phyloP scores from a whole-genome alignment of 2,329 filamentous ascomycete genomes.

The Rutstroemia sp. region DNA sequence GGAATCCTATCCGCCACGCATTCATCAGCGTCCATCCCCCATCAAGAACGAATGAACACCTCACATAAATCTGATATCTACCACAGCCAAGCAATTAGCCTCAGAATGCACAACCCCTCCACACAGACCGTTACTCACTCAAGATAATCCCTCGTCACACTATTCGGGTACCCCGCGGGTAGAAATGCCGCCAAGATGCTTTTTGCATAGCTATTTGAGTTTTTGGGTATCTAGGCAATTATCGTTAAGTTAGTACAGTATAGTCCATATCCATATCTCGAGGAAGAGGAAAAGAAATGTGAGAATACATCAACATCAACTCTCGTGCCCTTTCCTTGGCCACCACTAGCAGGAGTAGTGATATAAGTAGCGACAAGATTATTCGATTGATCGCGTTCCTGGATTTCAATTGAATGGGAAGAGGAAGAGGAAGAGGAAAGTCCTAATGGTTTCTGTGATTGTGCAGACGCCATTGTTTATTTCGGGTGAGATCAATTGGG shows the following conservation, averaged over 20 bases:
- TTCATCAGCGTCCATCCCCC: not conserved
- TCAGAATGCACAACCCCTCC: not conserved
- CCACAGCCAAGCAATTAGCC: not conserved
- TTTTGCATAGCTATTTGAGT: conserved; percentile 21
- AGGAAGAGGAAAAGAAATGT: not conserved
- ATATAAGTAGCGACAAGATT: conserved; percentile 29
- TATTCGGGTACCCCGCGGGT: conserved; percentile 61
- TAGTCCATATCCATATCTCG: not conserved
- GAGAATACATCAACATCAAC: conserved; percentile 21
- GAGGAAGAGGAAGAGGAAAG: not conserved
- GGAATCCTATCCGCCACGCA: conserved; percentile 39
- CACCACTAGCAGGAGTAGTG: not conserved
- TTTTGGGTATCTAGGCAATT: conserved; percentile 17
- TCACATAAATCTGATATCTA: conserved; percentile 63
- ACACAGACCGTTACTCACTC: too few species aligned
- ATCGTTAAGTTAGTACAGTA: not conserved
- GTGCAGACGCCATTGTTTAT: not conserved
- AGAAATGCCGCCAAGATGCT: conserved; percentile 53
- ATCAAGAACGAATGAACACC: conserved; percentile 14
- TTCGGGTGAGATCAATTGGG: not conserved
- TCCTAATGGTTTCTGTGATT: not conserved
- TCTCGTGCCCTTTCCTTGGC: not conserved
- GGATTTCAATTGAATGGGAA: conserved; percentile 13
- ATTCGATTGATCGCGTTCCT: conserved; percentile 27
- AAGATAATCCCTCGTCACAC: conserved; percentile 63